Evolutionary conservation across 2,329 filamentous ascomycete species (phyloP), one percentile per base, ranked within the genome.

Genomic region (Talaromyces rugulosus): DNA sequence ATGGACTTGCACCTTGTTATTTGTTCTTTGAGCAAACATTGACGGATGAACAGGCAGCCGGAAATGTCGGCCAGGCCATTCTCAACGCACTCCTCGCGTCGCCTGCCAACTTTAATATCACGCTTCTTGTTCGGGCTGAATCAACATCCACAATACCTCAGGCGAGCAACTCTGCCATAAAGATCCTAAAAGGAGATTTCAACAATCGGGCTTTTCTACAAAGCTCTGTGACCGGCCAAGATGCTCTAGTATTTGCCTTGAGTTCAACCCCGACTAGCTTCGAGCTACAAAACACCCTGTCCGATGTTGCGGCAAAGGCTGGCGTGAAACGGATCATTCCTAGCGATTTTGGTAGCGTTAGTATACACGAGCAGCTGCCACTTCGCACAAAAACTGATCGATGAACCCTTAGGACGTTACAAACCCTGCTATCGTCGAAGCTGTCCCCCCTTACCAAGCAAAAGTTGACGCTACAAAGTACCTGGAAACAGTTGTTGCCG

Each of bases 301-400:
- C 56, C 12, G 55, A 57, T 61, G 36, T 40, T 44, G 60, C 60
- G 7, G 60, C 60, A 14, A 50, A 34, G 16, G 54, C 56, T 16
- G 60, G 60, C 6, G 55, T 61, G 7, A 61, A 61, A 44, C 44
- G 55, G 31, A 57, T 61, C 18, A 61, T 61, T n/a, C 60, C 60
- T 61, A 58, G 47, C 47, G 60, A 61, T 27, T 61, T 58, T 14
- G 60, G 60, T 42, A 61, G 60, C 42, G 60, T 61, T 18, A 52
- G 59, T 61, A 33, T 56, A 30, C 4, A 40, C 9, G 14, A 4
- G 5, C 4, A 27, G 16, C 2, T 4, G 8, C 7, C 42, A 47
- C 9, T 47, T 23, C 18, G n/a, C n/a, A 47, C 18, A 47, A 23
- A 23, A 23, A 47, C 42, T 52, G 50, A 52, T 52, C 14, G 1